These are phyloP conservation scores for Vinca minor DNA, from an alignment of 257 asterid genomes.

Conservation along the genomic window DNA sequence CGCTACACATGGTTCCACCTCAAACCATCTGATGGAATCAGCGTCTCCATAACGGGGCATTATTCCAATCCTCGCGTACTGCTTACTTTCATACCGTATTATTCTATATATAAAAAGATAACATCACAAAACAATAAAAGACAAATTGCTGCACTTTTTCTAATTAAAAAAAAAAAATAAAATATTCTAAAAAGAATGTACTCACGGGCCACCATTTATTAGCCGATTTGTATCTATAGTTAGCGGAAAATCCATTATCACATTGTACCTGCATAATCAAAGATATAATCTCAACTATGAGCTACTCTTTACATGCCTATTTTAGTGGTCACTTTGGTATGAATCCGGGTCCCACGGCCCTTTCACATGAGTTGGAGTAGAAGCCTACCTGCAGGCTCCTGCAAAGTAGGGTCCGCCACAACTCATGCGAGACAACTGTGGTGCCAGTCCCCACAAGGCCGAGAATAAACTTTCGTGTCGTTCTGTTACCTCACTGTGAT, in stretches of 20 bases:
- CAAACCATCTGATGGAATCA: conserved; percentile 56
- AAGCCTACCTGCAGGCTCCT: too few relatives aligned
- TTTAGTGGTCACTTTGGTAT: too few relatives aligned
- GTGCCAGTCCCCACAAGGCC: too few relatives aligned
- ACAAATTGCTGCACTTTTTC: not conserved
- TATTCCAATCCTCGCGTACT: conserved; percentile 59
- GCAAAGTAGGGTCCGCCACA: too few relatives aligned
- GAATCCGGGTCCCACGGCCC: too few relatives aligned
- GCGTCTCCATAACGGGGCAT: conserved; percentile 81
- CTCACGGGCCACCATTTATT: conserved; percentile 57
- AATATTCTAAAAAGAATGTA: conserved; percentile 14
- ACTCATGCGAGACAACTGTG: too few relatives aligned
- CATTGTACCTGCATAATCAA: conserved; percentile 37
- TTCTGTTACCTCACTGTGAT: conserved; percentile 36
- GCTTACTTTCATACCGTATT: conserved; percentile 35
- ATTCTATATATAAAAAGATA: conserved; percentile 26
- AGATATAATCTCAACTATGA: not conserved
- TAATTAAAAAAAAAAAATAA: not conserved
- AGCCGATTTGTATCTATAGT: conserved; percentile 47
- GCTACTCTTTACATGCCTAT: not conserved
- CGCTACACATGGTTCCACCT: conserved; percentile 44
- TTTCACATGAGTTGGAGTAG: too few relatives aligned
- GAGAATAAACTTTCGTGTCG: not conserved
- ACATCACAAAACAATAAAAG: not conserved
- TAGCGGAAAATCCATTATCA: conserved; percentile 58